Conservation (phyloP, 495 filamentous ascomycete species). For the Penicillium herquei region DNA sequence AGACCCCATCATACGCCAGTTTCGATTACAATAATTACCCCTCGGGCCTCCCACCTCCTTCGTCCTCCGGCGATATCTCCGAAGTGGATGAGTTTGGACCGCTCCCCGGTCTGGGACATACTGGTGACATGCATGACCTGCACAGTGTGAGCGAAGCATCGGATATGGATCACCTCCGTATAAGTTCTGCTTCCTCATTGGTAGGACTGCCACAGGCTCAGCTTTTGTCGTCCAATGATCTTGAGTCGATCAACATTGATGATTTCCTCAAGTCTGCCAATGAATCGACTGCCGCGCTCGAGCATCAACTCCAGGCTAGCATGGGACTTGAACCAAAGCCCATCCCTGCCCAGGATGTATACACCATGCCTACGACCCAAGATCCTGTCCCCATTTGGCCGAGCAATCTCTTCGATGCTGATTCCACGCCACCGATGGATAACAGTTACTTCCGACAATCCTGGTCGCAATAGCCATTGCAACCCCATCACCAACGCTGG, state of each 20-base stretch:
- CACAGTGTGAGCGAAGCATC: constrained; percentile 55
- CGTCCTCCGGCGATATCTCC: constrained; percentile 74
- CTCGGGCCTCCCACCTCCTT: constrained; percentile 53
- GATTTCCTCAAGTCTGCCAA: constrained; percentile 58
- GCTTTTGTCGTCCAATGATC: constrained; percentile 52
- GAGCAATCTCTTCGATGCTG: constrained; percentile 33
- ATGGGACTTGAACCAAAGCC: constrained; percentile 42
- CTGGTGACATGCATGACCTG: constrained; percentile 41
- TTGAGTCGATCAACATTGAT: constrained; percentile 60
- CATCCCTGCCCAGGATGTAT: constrained; percentile 34
- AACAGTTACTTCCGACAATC: constrained; percentile 34
- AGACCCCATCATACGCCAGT: constrained; percentile 65
- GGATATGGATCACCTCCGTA: constrained; percentile 52
- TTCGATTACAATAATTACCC: constrained; percentile 61
- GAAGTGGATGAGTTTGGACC: constrained; percentile 66
- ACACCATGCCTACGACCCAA: constrained; percentile 32
- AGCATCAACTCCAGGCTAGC: constrained; percentile 46
- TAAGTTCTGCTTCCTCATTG: constrained; percentile 53
- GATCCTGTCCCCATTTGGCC: constrained; percentile 41
- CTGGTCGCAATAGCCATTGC: constrained; percentile 34
- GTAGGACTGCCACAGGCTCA: constrained; percentile 50
- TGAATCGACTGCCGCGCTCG: constrained; percentile 45
- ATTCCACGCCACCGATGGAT: constrained; percentile 32
- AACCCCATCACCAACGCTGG: not conserved
- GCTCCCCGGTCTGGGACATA: constrained; percentile 33